phyloP scores from a whole-genome alignment of 345 rosid genomes.

The Psidium guajava region DNA sequence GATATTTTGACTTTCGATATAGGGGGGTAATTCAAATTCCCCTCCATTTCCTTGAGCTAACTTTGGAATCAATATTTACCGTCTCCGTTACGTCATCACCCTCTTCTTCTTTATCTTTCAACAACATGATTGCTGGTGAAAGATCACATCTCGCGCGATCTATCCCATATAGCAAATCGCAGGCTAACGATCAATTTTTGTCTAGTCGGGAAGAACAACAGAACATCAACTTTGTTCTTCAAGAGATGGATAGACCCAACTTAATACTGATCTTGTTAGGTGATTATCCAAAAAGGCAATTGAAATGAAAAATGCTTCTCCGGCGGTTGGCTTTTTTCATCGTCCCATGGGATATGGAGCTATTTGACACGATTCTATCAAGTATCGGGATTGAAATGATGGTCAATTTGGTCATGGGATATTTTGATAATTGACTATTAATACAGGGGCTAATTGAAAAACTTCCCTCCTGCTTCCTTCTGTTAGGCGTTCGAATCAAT shows the following conservation, averaged over 20 bases:
- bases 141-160: background rate
- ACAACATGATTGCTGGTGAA: background rate
- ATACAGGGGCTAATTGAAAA: background rate
- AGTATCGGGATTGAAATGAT: background rate
- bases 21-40: background rate
- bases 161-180: background rate
- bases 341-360: too few species aligned
- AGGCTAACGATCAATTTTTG: background rate
- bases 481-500: background rate
- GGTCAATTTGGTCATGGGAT: background rate
- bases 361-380: too few species aligned
- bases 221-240: background rate
- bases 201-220: background rate
- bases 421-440: background rate
- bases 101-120: background rate
- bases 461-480: background rate
- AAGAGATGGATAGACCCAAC: background rate
- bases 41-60: background rate
- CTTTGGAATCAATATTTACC: background rate
- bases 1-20: background rate
- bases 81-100: background rate
- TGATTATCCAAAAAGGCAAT: background rate
- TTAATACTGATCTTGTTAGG: background rate
- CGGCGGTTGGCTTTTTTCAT: background rate
- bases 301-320: background rate